These are phyloP conservation scores for Coemansia sp. DNA, from an alignment of 192 early-diverging fungal genomes.

Conservation along the genomic window DNA sequence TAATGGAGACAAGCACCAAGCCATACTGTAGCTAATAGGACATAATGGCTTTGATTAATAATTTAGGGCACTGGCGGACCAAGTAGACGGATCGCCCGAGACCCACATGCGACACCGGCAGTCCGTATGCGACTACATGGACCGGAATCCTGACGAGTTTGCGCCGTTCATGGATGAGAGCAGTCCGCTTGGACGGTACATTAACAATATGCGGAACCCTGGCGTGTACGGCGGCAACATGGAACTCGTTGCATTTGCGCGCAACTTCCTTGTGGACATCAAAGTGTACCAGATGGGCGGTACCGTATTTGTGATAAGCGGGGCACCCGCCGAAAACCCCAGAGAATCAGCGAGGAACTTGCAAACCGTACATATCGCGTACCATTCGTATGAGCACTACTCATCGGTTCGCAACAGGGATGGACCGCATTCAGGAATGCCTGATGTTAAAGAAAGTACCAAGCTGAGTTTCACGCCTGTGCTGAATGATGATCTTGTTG, in stretches of 20 bases:
- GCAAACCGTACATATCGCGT: slow-evolving; percentile 66
- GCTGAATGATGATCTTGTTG: background rate
- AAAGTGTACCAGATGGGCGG: slow-evolving; percentile 69
- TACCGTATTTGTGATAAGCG: slow-evolving; percentile 68
- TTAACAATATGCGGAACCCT: slow-evolving; percentile 58
- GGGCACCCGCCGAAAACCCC: slow-evolving; percentile 53
- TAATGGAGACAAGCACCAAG: background rate
- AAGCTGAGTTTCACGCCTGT: slow-evolving; percentile 1
- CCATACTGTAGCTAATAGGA: background rate
- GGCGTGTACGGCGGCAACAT: slow-evolving; percentile 74
- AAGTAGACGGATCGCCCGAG: slow-evolving; percentile 61
- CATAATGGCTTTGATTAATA: too few relatives aligned
- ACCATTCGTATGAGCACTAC: slow-evolving; percentile 78
- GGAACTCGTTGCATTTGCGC: slow-evolving; percentile 72
- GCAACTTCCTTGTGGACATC: slow-evolving; percentile 61
- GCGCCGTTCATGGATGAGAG: slow-evolving; percentile 67
- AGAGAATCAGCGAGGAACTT: slow-evolving; percentile 33
- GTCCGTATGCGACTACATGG: slow-evolving; percentile 64
- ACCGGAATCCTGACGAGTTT: slow-evolving; percentile 60
- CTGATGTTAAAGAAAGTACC: slow-evolving; percentile 57
- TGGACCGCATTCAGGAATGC: slow-evolving; percentile 64
- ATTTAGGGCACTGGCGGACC: slow-evolving; percentile 67
- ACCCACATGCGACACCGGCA: slow-evolving; percentile 58
- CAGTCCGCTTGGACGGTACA: slow-evolving; percentile 58
- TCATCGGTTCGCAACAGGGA: slow-evolving; percentile 68